Conservation (phyloP, 1,139 yeast genomes). For the Candida dubliniensis region DNA sequence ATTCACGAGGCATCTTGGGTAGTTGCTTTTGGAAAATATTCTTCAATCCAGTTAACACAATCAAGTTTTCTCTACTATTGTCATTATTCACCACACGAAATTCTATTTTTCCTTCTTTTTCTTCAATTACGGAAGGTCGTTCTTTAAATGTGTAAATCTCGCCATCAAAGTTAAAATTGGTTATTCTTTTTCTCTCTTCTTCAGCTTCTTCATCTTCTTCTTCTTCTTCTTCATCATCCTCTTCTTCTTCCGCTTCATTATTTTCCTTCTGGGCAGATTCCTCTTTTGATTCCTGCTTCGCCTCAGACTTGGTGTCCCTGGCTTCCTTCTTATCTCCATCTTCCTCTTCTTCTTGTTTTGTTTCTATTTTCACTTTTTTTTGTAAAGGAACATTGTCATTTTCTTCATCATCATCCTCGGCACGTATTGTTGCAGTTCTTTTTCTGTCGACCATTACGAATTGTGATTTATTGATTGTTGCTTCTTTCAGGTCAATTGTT, state of each 20-base stretch:
- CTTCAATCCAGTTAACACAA: constrained; percentile 90
- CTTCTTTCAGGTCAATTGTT: not conserved
- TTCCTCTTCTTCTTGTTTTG: constrained; percentile 11
- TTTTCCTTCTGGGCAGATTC: constrained; percentile 22
- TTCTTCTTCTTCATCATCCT: constrained; percentile 35
- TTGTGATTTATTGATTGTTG: constrained; percentile 1
- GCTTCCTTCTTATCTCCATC: constrained; percentile 14
- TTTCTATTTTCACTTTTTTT: constrained; percentile 28
- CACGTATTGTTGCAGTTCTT: constrained; percentile 24
- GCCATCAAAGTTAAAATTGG: constrained; percentile 62
- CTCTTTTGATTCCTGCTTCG: constrained; percentile 13
- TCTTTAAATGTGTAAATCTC: constrained; percentile 83
- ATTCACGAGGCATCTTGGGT: constrained; percentile 98
- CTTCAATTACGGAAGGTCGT: constrained; percentile 91
- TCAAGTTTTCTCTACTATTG: constrained; percentile 79
- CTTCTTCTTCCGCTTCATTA: constrained; percentile 18
- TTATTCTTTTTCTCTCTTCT: constrained; percentile 54
- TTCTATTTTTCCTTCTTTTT: constrained; percentile 86
- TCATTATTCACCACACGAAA: constrained; percentile 96
- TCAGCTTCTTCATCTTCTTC: constrained; percentile 50
- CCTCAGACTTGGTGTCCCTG: constrained; percentile 7
- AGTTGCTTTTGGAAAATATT: constrained; percentile 95
- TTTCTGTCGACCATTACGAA: constrained; percentile 33
- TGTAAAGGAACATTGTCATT: constrained; percentile 38
- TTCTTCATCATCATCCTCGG: constrained; percentile 39